Evolutionary conservation across 2,329 filamentous ascomycete genomes (phyloP).

Genomic region (Sclerotinia subarctica): DNA sequence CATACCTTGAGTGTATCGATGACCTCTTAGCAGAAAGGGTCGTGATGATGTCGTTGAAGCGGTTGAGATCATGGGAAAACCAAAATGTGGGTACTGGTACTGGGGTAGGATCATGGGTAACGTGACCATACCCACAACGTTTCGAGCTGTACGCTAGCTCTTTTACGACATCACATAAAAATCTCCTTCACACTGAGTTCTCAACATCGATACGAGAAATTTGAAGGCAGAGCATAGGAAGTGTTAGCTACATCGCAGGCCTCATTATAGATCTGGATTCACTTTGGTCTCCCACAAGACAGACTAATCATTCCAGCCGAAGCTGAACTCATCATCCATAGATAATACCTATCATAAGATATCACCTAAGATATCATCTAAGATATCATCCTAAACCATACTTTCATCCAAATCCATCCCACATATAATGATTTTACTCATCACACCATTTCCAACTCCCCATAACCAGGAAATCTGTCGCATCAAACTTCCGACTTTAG

Average conservation of each 20-base stretch:
- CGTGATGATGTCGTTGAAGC: background rate
- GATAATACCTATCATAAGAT: background rate
- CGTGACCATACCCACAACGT: no score
- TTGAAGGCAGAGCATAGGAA: background rate
- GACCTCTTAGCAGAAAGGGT: background rate
- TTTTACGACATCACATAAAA: no score
- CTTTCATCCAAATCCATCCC: background rate
- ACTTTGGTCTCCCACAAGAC: background rate
- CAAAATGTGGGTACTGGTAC: background rate
- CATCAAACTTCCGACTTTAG: no score
- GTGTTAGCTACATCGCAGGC: background rate
- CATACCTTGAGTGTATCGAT: background rate
- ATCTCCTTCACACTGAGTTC: no score
- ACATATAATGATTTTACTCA: no score
- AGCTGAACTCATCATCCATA: background rate
- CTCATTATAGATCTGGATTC: background rate
- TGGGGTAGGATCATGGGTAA: no score
- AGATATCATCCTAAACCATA: background rate
- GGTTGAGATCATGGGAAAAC: background rate
- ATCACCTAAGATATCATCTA: no score
- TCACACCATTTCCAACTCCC: background rate
- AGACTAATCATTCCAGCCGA: background rate
- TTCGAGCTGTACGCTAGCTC: no score
- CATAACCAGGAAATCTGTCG: no score
- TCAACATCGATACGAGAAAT: no score